A percentile compares a stretch with the other conserved stretches of the same genome.
Evolutionary conservation across 2,329 filamentous ascomycete species (phyloP).

Genomic region (Alternaria alternata): DNA sequence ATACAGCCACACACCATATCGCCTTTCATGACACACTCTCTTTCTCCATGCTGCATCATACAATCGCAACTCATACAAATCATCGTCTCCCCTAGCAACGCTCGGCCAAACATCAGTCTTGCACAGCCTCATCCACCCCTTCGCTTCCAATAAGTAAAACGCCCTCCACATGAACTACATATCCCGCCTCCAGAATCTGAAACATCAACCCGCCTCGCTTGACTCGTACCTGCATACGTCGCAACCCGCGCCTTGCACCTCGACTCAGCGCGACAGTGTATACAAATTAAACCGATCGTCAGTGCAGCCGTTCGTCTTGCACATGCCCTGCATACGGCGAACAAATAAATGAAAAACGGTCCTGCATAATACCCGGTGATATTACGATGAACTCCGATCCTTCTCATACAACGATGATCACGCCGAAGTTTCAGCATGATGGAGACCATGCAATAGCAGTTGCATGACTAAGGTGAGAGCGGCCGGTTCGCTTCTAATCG

Average conservation of each 20-base stretch:
- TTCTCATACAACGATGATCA: neutral
- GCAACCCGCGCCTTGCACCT: neutral
- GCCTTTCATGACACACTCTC: neutral
- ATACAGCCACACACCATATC: neutral
- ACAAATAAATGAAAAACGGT: neutral
- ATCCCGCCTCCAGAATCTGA: slow-evolving; percentile 1
- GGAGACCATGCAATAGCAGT: neutral
- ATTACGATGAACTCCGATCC: neutral
- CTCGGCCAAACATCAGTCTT: neutral
- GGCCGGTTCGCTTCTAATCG: neutral
- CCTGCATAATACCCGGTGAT: neutral
- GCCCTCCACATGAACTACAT: neutral
- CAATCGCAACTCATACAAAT: neutral
- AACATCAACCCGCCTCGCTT: slow-evolving; percentile 4
- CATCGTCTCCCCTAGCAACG: slow-evolving; percentile 5
- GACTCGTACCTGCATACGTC: slow-evolving; percentile 5
- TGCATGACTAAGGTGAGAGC: neutral
- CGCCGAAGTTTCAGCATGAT: neutral
- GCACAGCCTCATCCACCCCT: slow-evolving; percentile 4
- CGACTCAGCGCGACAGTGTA: neutral
- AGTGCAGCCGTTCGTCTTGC: neutral
- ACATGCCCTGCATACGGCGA: neutral
- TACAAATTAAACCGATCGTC: slow-evolving; percentile 2
- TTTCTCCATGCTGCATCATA: neutral
- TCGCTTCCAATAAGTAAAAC: neutral